Evolutionary conservation across 2,329 filamentous ascomycete species (phyloP).

Genomic region (Aspergillus sp.): DNA sequence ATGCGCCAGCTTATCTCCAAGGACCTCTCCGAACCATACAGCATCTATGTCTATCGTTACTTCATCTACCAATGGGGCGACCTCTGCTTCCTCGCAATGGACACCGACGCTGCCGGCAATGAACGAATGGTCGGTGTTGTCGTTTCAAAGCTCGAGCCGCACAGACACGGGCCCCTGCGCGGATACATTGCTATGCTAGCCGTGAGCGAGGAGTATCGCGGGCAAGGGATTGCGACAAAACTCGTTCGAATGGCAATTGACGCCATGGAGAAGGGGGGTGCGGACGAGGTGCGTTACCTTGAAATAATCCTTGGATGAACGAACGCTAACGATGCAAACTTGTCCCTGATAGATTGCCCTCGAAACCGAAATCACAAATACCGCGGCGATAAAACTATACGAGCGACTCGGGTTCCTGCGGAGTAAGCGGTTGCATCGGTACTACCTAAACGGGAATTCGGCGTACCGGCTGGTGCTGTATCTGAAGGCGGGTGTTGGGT

Average conservation of each 20-base stretch:
- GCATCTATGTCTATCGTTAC: slow-evolving; percentile 98
- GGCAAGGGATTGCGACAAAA: slow-evolving; percentile 81
- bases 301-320: not conserved
- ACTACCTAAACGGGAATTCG: slow-evolving; percentile 95
- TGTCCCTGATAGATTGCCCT: slow-evolving; percentile 66
- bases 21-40: slow-evolving; percentile 96
- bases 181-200: slow-evolving; percentile 99
- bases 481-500: slow-evolving; percentile 62
- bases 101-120: slow-evolving; percentile 41
- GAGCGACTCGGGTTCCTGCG: slow-evolving; percentile 88
- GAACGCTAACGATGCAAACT: not conserved
- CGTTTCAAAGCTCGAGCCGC: slow-evolving; percentile 89
- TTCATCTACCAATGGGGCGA: slow-evolving; percentile 98
- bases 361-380: slow-evolving; percentile 93
- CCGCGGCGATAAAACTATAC: slow-evolving; percentile 86
- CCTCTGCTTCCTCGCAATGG: slow-evolving; percentile 80
- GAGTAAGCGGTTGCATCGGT: slow-evolving; percentile 89
- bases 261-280: slow-evolving; percentile 78
- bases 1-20: slow-evolving; percentile 93
- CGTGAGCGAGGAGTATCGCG: slow-evolving; percentile 76
- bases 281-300: slow-evolving; percentile 66
- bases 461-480: slow-evolving; percentile 86
- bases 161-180: slow-evolving; percentile 79
- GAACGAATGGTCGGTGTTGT: slow-evolving; percentile 76
- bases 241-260: slow-evolving; percentile 90